phyloP scores from a whole-genome alignment of 352 stramenopile genomes.

The Pythium brassicae region DNA sequence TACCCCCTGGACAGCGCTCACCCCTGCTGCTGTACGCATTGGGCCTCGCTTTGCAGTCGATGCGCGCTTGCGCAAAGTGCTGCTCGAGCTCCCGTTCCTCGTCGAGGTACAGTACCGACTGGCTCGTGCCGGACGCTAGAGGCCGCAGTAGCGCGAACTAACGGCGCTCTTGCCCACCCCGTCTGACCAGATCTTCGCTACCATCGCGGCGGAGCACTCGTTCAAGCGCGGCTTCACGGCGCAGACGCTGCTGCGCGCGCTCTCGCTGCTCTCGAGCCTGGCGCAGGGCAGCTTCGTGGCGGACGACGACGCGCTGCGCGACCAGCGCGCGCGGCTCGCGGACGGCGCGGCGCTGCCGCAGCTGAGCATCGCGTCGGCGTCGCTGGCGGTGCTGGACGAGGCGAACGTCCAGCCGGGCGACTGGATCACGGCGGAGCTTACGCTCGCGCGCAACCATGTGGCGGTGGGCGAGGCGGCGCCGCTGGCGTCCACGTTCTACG shows the following conservation, averaged over 20 bases:
- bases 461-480: constrained; percentile 31
- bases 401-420: constrained; percentile 65
- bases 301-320: constrained; percentile 51
- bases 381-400: constrained; percentile 61
- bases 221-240: constrained; percentile 62
- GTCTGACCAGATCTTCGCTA: constrained; percentile 60
- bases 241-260: constrained; percentile 43
- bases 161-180: not conserved
- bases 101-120: constrained; percentile 40
- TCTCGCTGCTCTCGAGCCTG: constrained; percentile 68
- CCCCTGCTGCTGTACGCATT: too few species aligned
- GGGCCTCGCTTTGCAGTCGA: constrained; percentile 40
- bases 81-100: constrained; percentile 74
- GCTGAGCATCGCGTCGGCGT: constrained; percentile 25
- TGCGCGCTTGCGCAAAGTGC: constrained; percentile 52
- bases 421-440: constrained; percentile 71
- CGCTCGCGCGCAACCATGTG: constrained; percentile 47
- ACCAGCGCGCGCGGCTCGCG: constrained; percentile 43
- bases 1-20: too few species aligned
- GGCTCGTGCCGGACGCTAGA: too few species aligned
- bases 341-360: constrained; percentile 29
- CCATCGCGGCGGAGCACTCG: constrained; percentile 54
- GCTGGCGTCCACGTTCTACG: constrained; percentile 61
- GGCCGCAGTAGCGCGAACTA: too few species aligned
- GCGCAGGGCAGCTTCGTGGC: constrained; percentile 65